Percentiles rank a stretch among this genome's conserved stretches.
Evolutionary conservation across 2,329 filamentous ascomycete species (phyloP).

Genomic region (Ophiostoma ips): DNA sequence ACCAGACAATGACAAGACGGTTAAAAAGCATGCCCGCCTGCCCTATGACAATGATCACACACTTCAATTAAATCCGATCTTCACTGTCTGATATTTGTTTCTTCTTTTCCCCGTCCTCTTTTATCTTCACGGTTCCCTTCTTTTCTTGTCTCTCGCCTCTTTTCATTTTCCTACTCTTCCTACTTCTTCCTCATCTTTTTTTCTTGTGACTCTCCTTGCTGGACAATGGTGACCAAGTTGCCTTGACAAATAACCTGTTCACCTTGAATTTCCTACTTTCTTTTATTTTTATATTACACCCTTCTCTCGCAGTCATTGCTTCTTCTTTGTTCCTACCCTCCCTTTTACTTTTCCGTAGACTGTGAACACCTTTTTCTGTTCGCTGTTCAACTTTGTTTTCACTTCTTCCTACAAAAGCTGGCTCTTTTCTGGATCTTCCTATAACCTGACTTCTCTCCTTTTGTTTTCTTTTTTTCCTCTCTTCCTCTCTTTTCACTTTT

Average conservation of each 20-base stretch:
- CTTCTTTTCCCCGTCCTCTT: neutral
- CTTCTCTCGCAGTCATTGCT: neutral
- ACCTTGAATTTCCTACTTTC: neutral
- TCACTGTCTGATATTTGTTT: neutral
- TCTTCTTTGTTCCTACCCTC: neutral
- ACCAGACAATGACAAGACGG: conserved; percentile 6
- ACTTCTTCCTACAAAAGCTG: conserved; percentile 9
- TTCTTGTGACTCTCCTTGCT: conserved; percentile 1
- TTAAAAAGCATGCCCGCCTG: neutral
- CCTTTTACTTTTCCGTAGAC: too few species aligned
- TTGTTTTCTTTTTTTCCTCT: neutral
- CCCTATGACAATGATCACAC: conserved; percentile 1
- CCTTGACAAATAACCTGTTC: neutral
- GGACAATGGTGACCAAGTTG: conserved; percentile 3
- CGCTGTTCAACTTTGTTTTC: neutral
- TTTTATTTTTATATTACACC: neutral
- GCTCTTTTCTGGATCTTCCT: conserved; percentile 6
- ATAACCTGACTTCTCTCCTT: neutral
- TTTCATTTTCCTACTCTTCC: too few species aligned
- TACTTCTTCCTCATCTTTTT: neutral
- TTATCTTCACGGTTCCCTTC: neutral
- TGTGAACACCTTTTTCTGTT: neutral
- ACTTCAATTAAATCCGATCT: neutral
- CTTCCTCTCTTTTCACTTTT: neutral
- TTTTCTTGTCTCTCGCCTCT: neutral